Conservation (phyloP, 164 flowering plant species). For the Malania oleifera region DNA sequence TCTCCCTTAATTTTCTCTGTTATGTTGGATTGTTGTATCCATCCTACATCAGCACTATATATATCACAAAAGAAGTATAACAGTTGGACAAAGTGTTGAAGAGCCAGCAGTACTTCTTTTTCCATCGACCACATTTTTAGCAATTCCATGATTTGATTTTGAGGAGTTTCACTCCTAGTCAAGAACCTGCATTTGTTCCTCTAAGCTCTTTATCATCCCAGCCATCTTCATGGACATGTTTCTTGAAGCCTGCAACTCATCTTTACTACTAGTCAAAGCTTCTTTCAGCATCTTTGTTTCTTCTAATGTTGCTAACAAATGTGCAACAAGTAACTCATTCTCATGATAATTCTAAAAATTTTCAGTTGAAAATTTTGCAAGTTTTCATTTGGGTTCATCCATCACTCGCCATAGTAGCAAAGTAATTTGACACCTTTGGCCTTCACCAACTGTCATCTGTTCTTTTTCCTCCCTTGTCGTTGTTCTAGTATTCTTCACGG, state of each 20-base stretch:
- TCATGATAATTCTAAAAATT: not conserved
- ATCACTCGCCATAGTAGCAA: too few species aligned
- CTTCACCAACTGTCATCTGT: too few species aligned
- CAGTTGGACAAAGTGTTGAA: too few species aligned
- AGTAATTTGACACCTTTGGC: too few species aligned
- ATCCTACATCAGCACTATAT: too few species aligned
- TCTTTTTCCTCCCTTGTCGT: too few species aligned
- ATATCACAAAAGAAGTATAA: too few species aligned
- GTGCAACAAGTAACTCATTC: conserved; percentile 28
- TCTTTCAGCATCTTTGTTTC: conserved; percentile 48
- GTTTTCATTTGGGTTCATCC: too few species aligned
- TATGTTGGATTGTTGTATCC: too few species aligned
- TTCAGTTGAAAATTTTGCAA: not conserved
- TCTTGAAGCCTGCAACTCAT: conserved; percentile 36
- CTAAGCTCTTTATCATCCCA: not conserved
- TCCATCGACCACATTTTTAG: conserved; percentile 49
- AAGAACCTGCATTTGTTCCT: not conserved
- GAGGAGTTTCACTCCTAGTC: not conserved
- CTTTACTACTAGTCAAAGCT: conserved; percentile 26
- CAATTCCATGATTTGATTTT: conserved; percentile 30
- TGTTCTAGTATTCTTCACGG: too few species aligned
- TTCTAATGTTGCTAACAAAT: conserved; percentile 36
- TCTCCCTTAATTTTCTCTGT: too few species aligned
- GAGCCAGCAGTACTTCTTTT: conserved; percentile 51
- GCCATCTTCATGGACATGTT: conserved; percentile 15